Evolutionary conservation across 2,329 filamentous ascomycete genomes (phyloP).

Genomic region (Neofusicoccum kwambonambiense): DNA sequence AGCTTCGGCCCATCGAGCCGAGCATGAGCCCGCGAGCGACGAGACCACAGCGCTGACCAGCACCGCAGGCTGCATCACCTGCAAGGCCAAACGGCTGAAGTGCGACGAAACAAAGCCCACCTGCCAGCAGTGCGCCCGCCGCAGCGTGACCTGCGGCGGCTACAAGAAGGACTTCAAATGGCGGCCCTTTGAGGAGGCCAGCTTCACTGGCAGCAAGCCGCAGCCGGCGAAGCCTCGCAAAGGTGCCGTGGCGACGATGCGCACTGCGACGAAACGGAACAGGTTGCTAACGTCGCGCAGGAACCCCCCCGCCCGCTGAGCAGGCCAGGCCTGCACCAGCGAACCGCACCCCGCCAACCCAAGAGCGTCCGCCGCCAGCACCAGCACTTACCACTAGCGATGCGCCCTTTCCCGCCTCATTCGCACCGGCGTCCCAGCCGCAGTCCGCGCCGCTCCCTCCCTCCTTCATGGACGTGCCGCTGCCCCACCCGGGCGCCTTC

Average conservation of each 20-base stretch:
- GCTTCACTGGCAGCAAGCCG: slow-evolving; percentile 47
- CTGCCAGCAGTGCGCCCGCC: slow-evolving; percentile 64
- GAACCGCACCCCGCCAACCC: slow-evolving; percentile 11
- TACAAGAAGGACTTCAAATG: slow-evolving; percentile 78
- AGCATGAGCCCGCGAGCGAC: slow-evolving; percentile 16
- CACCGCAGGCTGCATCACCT: slow-evolving; percentile 65
- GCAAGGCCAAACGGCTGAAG: slow-evolving; percentile 71
- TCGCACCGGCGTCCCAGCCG: not conserved
- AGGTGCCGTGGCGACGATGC: slow-evolving; percentile 1
- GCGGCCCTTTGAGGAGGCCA: slow-evolving; percentile 67
- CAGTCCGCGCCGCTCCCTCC: not conserved
- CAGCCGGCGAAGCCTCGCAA: slow-evolving; percentile 19
- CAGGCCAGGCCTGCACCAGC: not conserved
- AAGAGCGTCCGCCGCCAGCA: not conserved
- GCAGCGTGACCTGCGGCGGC: slow-evolving; percentile 65
- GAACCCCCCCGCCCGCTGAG: slow-evolving; percentile 18
- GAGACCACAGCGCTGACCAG: slow-evolving; percentile 9
- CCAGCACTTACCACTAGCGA: slow-evolving; percentile 8
- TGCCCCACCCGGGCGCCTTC: slow-evolving; percentile 18
- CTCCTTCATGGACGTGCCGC: slow-evolving; percentile 16
- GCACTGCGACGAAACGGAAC: not conserved
- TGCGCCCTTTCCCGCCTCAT: not conserved
- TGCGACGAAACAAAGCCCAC: slow-evolving; percentile 71
- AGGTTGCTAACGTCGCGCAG: slow-evolving; percentile 18
- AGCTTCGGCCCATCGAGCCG: slow-evolving; percentile 16